Evolutionary conservation across 345 rosid genomes (phyloP), one percentile per base, ranked within the genome.

Genomic region (Aquilaria malaccensis): DNA sequence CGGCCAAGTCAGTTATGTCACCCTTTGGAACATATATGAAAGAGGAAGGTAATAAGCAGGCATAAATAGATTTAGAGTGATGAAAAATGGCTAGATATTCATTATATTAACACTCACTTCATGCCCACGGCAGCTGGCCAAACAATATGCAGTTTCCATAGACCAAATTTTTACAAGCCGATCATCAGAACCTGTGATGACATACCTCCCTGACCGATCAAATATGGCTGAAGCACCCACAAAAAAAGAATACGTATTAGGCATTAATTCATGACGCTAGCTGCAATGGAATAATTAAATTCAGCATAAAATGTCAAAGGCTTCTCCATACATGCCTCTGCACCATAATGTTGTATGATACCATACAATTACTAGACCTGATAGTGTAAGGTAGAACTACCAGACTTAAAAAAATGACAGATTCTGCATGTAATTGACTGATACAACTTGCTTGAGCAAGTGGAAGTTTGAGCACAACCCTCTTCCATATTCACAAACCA

Each of bases 151-250:
- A 78, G 98, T 91, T 56, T 95, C 99, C 99, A 95, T 91, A 43
- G 99, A 91, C 99, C 99, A 95, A 59, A 95, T 77, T 80, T 95
- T 95, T 52, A 95, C 99, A 67, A 95, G 96, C 59, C 99, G 96
- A 60, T 95, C 98, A 72, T 95, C 99, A 52, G 99, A 88, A 61
- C 99, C 99, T 53, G 99, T 95, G 71, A 95, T 78, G 55, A 88
- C 99, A 78, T 86, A 86, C 78, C 99, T 91, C 68, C 98, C 99
- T 4, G 77, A 80, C 54, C 96, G 91, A 77, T 95, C 98, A 76
- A 88, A 88, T 71, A 79, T 86, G 59, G 98, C 99, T 95, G 91
- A 84, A 81, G 52, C 57, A 80, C 74, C 69, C 54, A 53, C 47
- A 66, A 70, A 63, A 57, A 54, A 14, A 46, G 52, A 64, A 54